Evolutionary conservation across 2,329 filamentous ascomycete species (phyloP).

Genomic region (Malbranchea zuffiana): DNA sequence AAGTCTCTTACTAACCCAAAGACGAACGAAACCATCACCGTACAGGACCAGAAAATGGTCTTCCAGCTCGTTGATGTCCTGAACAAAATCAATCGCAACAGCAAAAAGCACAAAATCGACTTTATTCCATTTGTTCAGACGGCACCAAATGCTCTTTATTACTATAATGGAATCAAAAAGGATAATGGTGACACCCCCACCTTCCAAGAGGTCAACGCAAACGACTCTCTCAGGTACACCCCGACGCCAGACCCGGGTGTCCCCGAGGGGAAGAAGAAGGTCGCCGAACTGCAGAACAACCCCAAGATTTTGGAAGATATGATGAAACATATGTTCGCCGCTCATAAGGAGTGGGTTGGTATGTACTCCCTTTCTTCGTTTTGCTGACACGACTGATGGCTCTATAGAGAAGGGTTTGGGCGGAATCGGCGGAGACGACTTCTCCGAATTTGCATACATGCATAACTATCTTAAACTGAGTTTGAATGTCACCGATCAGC

Average conservation of each 20-base stretch:
- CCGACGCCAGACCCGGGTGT: too few species aligned
- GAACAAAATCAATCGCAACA: constrained; percentile 19
- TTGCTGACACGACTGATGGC: too few species aligned
- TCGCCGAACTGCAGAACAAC: too few species aligned
- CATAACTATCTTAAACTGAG: constrained; percentile 27
- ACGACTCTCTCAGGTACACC: constrained; percentile 14
- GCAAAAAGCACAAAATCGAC: constrained; percentile 17
- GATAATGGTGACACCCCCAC: constrained; percentile 21
- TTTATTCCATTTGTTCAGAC: constrained; percentile 22
- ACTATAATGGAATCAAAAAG: constrained; percentile 12
- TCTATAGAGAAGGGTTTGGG: too few species aligned
- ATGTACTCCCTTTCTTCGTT: too few species aligned
- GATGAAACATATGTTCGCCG: too few species aligned
- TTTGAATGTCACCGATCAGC: constrained; percentile 31
- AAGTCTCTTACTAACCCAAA: constrained; percentile 17
- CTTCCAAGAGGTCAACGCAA: constrained; percentile 15
- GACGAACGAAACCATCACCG: constrained; percentile 17
- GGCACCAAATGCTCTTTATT: constrained; percentile 23
- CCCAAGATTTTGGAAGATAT: too few species aligned
- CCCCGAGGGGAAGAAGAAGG: too few species aligned
- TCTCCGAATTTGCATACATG: constrained; percentile 20
- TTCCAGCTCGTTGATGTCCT: constrained; percentile 19
- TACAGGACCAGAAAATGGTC: constrained; percentile 18
- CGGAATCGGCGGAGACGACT: constrained; percentile 16
- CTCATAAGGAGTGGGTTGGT: too few species aligned